A percentile compares a stretch with the other conserved stretches of the same genome.
Conservation (phyloP, 2,329 filamentous ascomycete species). For the Bipolaris bicolor region DNA sequence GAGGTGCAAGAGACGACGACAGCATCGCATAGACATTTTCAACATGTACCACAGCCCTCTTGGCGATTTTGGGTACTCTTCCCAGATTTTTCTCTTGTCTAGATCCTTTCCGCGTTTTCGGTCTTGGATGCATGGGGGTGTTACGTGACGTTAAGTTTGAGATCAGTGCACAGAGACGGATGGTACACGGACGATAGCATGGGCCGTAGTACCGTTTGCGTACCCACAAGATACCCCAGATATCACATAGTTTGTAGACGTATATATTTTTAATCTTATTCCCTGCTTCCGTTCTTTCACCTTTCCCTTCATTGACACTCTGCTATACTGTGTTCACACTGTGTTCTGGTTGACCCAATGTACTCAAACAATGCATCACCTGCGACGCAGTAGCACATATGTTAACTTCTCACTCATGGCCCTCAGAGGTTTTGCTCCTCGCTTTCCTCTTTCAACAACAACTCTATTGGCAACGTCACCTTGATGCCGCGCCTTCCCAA, state of each 20-base stretch:
- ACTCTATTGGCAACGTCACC: constrained; percentile 8
- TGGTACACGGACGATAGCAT: constrained; percentile 13
- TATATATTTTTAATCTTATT: constrained; percentile 3
- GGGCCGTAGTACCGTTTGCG: constrained; percentile 12
- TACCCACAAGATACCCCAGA: constrained; percentile 22
- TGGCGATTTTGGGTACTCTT: not conserved
- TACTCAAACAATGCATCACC: not conserved
- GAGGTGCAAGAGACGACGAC: not conserved
- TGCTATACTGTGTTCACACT: not conserved
- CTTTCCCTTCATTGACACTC: not conserved
- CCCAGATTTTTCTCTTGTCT: not conserved
- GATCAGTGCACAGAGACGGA: constrained; percentile 14
- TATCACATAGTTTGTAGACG: constrained; percentile 17
- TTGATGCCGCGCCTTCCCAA: constrained; percentile 18
- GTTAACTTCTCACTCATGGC: not conserved
- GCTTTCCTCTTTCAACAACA: not conserved
- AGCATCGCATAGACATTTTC: not conserved
- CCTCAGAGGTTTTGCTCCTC: not conserved
- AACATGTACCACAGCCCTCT: not conserved
- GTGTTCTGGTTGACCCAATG: not conserved
- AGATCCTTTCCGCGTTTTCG: constrained; percentile 1
- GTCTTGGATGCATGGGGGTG: constrained; percentile 10
- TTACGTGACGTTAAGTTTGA: constrained; percentile 16
- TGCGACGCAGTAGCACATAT: not conserved
- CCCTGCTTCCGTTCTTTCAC: not conserved